Base-by-base conservation (phyloP, 208 protist genomes). In the Angomonas deanei region DNA sequence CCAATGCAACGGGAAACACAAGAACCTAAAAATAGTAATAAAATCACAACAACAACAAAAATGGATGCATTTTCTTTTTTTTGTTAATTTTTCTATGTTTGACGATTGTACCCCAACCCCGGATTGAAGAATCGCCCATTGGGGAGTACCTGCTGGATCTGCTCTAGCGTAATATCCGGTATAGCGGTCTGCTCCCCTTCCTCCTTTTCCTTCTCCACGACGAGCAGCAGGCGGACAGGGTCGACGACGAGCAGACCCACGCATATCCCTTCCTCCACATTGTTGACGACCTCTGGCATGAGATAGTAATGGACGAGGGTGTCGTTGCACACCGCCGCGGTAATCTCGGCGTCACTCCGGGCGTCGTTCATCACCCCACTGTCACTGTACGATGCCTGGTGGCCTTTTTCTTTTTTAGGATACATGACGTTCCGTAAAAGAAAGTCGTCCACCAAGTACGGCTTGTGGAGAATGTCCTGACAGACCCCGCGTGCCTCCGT, bases 181-280 rank as follows among this genome's bases (percentile, higher is more conserved):
- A n/a, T n/a, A n/a, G n/a, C n/a, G n/a, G n/a, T n/a, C n/a, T n/a
- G n/a, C n/a, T n/a, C n/a, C n/a, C n/a, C n/a, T n/a, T n/a, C n/a
- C n/a, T n/a, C n/a, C n/a, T 59, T 59, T 56, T 94, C 82, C 48
- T 82, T 66, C 34, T 80, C 82, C 64, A 91, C 80, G 5, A 88
- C 56, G 6, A 94, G 69, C n/a, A 94, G 61, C 3, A 71, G 56
- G 17, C 88, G 84, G 19, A 94, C 68, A 13, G 76, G 69, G 46
- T 94, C 88, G 3, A 80, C 78, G 3, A 88, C 55, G 34, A 94
- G 48, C 13, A 94, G 65, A 30, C 80, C 88, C 8, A 94, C 59
- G 60, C 61, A 63, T 6, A 34, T n/a, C 26, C 24, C 32, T 1
- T 38, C 52, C 1, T 33, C 28, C 8, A 36, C 52, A 6, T 38